Percentiles rank a stretch among this genome's conserved stretches.
These are phyloP conservation scores for Pulveroboletus sp. DNA, from an alignment of 768 basidiomycete species.

Conservation along the genomic window DNA sequence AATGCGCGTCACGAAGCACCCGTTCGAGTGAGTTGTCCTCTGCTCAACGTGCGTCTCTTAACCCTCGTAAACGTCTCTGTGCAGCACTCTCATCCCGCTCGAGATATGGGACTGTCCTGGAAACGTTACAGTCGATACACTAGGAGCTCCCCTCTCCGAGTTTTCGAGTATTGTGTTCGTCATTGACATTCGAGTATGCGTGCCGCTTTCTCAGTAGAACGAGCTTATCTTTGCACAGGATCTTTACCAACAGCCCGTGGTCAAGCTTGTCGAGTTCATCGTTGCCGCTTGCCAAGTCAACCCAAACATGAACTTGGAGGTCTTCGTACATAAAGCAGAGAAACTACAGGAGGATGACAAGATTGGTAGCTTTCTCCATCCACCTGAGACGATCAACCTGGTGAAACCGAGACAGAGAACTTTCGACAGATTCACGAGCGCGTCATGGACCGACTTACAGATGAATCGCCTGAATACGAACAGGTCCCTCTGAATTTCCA, in stretches of 20 bases:
- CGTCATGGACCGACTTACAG: constrained; percentile 74
- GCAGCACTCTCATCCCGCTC: constrained; percentile 84
- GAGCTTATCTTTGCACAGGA: constrained; percentile 44
- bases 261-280: constrained; percentile 77
- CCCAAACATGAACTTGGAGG: constrained; percentile 74
- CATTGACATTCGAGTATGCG: constrained; percentile 84
- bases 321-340: constrained; percentile 96
- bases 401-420: constrained; percentile 55
- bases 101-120: constrained; percentile 97
- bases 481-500: constrained; percentile 81
- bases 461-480: constrained; percentile 71
- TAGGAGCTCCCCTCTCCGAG: constrained; percentile 68
- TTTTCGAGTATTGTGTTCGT: constrained; percentile 89
- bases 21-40: constrained; percentile 65
- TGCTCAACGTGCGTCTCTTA: background rate
- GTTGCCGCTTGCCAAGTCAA: constrained; percentile 71
- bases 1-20: constrained; percentile 65
- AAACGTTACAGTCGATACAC: constrained; percentile 72
- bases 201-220: background rate
- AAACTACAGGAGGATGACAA: constrained; percentile 88
- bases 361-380: constrained; percentile 50
- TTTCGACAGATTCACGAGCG: constrained; percentile 88
- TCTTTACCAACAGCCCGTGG: constrained; percentile 78
- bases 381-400: background rate
- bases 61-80: background rate